A percentile compares a stretch with the other conserved stretches of the same genome.
Evolutionary conservation across 1,139 yeast genomes (phyloP).

Genomic region (Suhomyces bokatorum): DNA sequence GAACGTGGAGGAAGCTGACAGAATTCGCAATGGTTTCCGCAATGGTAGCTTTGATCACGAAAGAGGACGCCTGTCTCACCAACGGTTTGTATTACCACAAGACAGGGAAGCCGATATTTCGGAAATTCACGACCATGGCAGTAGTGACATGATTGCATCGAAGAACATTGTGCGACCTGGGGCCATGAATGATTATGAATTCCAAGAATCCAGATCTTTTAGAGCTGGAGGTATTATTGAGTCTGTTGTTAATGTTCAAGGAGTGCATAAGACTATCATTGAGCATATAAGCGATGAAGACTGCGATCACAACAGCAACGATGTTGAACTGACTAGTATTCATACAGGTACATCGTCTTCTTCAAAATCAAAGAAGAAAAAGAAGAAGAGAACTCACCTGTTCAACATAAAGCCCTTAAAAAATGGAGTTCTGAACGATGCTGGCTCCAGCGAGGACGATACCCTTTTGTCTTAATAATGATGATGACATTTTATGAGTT

Average conservation of each 20-base stretch:
- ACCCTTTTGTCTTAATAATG: slow-evolving; percentile 6
- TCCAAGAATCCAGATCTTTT: slow-evolving; percentile 40
- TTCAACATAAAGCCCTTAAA: slow-evolving; percentile 15
- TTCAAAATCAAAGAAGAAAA: slow-evolving; percentile 9
- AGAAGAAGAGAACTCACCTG: slow-evolving; percentile 17
- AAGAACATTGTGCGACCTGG: slow-evolving; percentile 2
- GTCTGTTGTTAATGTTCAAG: slow-evolving; percentile 79
- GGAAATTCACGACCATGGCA: slow-evolving; percentile 17
- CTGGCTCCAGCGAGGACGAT: slow-evolving; percentile 5
- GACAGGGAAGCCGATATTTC: slow-evolving; percentile 35
- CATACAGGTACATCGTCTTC: slow-evolving; percentile 3
- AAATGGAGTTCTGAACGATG: slow-evolving; percentile 1
- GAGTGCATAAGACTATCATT: slow-evolving; percentile 84
- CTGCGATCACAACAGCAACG: slow-evolving; percentile 11
- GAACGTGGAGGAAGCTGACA: slow-evolving; percentile 9
- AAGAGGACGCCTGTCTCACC: slow-evolving; percentile 1
- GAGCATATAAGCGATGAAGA: slow-evolving; percentile 54
- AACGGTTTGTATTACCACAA: slow-evolving; percentile 22
- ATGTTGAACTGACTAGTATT: slow-evolving; percentile 6
- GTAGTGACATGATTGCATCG: slow-evolving; percentile 1
- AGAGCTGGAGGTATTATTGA: slow-evolving; percentile 77
- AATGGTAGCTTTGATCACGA: not conserved
- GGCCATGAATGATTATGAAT: slow-evolving; percentile 18
- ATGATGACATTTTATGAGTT: not conserved
- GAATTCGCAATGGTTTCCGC: not conserved